Evolutionary conservation across 1,284 basidiomycete species (phyloP).

Genomic region (Sporisorium exsertum): DNA sequence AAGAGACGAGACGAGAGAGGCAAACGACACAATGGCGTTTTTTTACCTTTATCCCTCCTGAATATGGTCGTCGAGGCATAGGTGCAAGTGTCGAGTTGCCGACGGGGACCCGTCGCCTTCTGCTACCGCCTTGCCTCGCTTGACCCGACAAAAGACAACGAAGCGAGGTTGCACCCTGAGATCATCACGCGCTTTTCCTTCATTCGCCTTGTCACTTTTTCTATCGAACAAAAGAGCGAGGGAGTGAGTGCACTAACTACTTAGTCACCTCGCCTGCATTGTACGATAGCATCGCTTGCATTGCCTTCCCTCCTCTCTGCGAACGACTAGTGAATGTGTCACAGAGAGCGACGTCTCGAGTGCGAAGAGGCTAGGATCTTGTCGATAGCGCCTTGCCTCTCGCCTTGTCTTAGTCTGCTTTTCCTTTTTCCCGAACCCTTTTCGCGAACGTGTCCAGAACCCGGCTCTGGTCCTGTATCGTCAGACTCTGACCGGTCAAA

Average conservation of each 20-base stretch:
- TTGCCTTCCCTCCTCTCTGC: too few relatives aligned
- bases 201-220: not conserved
- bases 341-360: not conserved
- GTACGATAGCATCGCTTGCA: not conserved
- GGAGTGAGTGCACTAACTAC: conserved; percentile 1
- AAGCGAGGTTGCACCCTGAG: conserved; percentile 23
- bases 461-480: not conserved
- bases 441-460: not conserved
- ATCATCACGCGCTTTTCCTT: conserved; percentile 1
- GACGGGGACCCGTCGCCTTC: not conserved
- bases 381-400: conserved; percentile 5
- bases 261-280: not conserved
- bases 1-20: too few relatives aligned
- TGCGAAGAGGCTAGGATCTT: not conserved
- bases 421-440: not conserved
- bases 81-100: not conserved
- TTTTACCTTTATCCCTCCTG: not conserved
- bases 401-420: not conserved
- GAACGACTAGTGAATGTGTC: not conserved
- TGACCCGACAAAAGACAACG: not conserved
- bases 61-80: not conserved
- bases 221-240: not conserved
- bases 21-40: not conserved
- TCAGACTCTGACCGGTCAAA: too few relatives aligned
- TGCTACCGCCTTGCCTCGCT: too few relatives aligned